Conservation (phyloP, 345 rosid species). For the Rhizophora apiculata region DNA sequence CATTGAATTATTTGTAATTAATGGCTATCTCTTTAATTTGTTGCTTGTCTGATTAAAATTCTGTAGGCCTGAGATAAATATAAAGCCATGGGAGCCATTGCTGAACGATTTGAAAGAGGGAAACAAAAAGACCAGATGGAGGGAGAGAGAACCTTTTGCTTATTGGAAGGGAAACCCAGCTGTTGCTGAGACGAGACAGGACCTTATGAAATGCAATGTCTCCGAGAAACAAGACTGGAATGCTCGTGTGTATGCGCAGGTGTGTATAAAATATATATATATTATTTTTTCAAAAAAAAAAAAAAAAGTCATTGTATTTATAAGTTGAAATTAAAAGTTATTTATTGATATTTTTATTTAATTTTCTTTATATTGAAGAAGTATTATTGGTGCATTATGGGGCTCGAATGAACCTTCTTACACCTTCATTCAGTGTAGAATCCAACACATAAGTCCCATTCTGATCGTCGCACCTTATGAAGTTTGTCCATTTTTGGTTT, state of each 20-base stretch:
- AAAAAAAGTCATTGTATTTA: no score
- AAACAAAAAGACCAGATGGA: conserved; percentile 27
- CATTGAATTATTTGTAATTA: background rate
- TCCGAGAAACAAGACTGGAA: conserved; percentile 31
- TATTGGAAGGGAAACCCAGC: conserved; percentile 42
- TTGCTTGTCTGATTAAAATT: background rate
- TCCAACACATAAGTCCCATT: background rate
- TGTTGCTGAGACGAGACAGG: conserved; percentile 24
- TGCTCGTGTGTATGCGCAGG: conserved; percentile 25
- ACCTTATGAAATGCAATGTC: conserved; percentile 32
- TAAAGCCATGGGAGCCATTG: conserved; percentile 32
- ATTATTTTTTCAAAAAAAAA: no score
- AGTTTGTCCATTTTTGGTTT: no score
- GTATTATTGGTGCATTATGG: no score
- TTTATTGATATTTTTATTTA: no score
- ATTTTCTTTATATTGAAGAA: no score
- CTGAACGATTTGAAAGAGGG: conserved; percentile 22
- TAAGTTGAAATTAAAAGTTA: no score
- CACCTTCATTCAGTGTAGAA: no score
- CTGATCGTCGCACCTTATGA: background rate
- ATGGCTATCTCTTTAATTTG: background rate
- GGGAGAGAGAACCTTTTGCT: conserved; percentile 34
- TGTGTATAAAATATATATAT: background rate
- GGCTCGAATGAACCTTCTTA: no score
- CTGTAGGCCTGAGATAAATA: conserved; percentile 35